Percentiles rank a stretch among this genome's conserved stretches.
Conservation (phyloP, 2,329 filamentous ascomycete genomes). For the Metarhizium brunneum region DNA sequence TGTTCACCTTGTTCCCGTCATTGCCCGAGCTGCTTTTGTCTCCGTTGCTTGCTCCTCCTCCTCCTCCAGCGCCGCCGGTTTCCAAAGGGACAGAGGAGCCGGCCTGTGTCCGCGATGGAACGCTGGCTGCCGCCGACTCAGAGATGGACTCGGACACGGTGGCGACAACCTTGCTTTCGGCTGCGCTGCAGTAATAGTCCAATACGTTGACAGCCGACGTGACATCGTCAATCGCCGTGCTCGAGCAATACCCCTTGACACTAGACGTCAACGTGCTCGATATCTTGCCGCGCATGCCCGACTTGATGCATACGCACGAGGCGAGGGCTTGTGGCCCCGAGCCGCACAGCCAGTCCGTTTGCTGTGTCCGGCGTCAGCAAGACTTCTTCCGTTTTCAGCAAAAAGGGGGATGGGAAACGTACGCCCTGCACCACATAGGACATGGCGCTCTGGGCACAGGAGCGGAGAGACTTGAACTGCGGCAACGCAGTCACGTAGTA, state of each 20-base stretch:
- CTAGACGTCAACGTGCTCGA: slow-evolving; percentile 33
- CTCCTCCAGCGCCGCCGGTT: slow-evolving; percentile 5
- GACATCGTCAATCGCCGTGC: slow-evolving; percentile 33
- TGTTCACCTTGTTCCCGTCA: slow-evolving; percentile 11
- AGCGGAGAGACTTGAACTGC: slow-evolving; percentile 32
- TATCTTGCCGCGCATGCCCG: slow-evolving; percentile 32
- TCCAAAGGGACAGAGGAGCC: slow-evolving; percentile 6
- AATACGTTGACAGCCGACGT: slow-evolving; percentile 36
- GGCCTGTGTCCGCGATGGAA: slow-evolving; percentile 10
- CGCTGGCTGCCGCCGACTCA: slow-evolving; percentile 5
- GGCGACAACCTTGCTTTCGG: slow-evolving; percentile 28
- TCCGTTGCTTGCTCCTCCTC: background rate
- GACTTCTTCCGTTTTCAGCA: no score
- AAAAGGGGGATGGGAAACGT: slow-evolving; percentile 8
- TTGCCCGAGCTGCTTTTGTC: slow-evolving; percentile 7
- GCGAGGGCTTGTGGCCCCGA: slow-evolving; percentile 38
- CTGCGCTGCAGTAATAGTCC: slow-evolving; percentile 41
- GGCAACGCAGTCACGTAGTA: slow-evolving; percentile 45
- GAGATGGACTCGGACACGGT: slow-evolving; percentile 30
- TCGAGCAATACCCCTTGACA: slow-evolving; percentile 35
- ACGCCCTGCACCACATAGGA: slow-evolving; percentile 32
- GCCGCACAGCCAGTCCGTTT: slow-evolving; percentile 31
- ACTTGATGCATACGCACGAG: slow-evolving; percentile 43
- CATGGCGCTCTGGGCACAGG: slow-evolving; percentile 35
- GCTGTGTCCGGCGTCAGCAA: slow-evolving; percentile 12